Conservation (phyloP, 2,329 filamentous ascomycete genomes). For the Monilinia laxa region DNA sequence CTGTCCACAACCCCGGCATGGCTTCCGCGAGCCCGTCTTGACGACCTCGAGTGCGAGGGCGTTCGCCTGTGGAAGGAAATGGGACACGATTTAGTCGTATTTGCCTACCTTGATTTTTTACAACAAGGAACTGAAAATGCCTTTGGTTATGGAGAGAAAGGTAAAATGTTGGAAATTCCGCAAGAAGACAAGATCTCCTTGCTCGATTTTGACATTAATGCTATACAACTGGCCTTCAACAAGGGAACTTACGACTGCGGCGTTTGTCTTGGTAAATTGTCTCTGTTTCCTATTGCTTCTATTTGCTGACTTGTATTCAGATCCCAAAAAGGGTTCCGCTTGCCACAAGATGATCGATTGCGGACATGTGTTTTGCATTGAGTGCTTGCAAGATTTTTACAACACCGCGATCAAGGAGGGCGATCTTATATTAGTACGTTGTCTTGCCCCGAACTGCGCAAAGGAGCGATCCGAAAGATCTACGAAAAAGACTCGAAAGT, state of each 20-base stretch:
- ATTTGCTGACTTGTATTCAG: constrained; percentile 43
- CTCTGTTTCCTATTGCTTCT: constrained; percentile 21
- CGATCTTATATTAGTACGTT: constrained; percentile 75
- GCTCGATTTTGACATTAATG: constrained; percentile 74
- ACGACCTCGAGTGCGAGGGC: constrained; percentile 52
- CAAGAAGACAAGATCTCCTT: constrained; percentile 66
- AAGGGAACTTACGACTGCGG: constrained; percentile 84
- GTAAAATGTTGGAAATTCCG: constrained; percentile 52
- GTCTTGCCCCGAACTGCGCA: constrained; percentile 76
- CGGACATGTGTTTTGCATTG: constrained; percentile 84
- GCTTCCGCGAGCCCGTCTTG: constrained; percentile 52
- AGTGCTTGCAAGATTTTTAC: constrained; percentile 90
- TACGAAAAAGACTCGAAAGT: constrained; percentile 55
- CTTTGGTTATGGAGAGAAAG: constrained; percentile 55
- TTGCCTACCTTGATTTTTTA: constrained; percentile 62
- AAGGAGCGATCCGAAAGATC: constrained; percentile 50
- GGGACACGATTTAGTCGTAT: constrained; percentile 59
- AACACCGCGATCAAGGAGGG: constrained; percentile 84
- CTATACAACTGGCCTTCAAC: constrained; percentile 73
- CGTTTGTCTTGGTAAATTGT: constrained; percentile 67
- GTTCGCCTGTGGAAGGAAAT: constrained; percentile 60
- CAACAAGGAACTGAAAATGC: constrained; percentile 58
- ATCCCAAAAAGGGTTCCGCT: constrained; percentile 81
- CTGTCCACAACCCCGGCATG: constrained; percentile 58
- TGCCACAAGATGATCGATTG: constrained; percentile 85